Percentiles rank a stretch among this genome's conserved stretches.
Evolutionary conservation across 2,329 filamentous ascomycete genomes (phyloP).

Genomic region (Fusarium floridanum): DNA sequence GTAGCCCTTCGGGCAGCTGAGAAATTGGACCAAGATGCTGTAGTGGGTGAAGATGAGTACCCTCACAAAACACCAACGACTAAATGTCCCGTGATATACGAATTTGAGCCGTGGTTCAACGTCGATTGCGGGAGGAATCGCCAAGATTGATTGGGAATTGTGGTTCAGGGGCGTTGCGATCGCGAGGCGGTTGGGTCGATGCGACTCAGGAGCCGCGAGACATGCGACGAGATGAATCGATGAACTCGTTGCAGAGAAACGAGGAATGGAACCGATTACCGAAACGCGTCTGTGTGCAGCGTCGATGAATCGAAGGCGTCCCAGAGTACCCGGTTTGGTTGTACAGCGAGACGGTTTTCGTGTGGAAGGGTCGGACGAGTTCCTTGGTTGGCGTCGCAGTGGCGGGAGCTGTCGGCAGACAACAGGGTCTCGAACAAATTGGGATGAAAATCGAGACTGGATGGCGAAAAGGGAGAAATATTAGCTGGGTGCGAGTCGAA

Average conservation of each 20-base stretch:
- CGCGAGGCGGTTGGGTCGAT: conserved; percentile 24
- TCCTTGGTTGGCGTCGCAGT: conserved; percentile 36
- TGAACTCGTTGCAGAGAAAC: background rate
- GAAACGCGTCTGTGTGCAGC: conserved; percentile 16
- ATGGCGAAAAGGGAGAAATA: conserved; percentile 11
- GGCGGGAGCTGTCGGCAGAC: conserved; percentile 34
- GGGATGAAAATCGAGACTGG: conserved; percentile 39
- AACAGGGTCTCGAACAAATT: conserved; percentile 36
- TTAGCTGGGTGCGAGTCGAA: conserved; percentile 27
- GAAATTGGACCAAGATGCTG: conserved; percentile 38
- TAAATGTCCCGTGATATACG: conserved; percentile 6
- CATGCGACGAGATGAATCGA: conserved; percentile 26
- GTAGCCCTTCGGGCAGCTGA: conserved; percentile 58
- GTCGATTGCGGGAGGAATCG: conserved; percentile 7
- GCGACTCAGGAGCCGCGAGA: conserved; percentile 31
- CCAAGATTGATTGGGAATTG: background rate
- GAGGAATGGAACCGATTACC: background rate
- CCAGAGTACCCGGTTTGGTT: conserved; percentile 28
- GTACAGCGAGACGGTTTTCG: conserved; percentile 32
- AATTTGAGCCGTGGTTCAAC: conserved; percentile 6
- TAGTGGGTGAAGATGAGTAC: conserved; percentile 17
- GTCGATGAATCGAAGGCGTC: conserved; percentile 24
- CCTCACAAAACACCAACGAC: conserved; percentile 38
- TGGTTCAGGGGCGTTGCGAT: conserved; percentile 21
- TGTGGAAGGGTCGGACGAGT: conserved; percentile 38